Percentiles rank a stretch among this genome's conserved stretches.
These are phyloP conservation scores for Penicillium chermesinum DNA, from an alignment of 495 filamentous ascomycete genomes.

Conservation along the genomic window DNA sequence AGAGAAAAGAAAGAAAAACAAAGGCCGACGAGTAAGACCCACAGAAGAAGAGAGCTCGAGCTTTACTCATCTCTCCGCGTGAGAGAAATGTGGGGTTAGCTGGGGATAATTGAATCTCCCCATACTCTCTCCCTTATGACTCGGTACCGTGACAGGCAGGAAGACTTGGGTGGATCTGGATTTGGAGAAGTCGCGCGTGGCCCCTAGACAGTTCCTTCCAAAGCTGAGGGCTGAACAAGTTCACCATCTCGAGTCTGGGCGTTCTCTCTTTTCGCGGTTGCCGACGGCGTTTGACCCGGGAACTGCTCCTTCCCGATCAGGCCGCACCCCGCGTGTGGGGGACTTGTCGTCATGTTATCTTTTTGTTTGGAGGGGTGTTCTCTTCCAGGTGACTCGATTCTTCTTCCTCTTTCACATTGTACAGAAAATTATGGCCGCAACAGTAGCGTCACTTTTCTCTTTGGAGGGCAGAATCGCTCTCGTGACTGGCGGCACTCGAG, in stretches of 20 bases:
- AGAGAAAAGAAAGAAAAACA: conserved; percentile 8
- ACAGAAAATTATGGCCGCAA: conserved; percentile 23
- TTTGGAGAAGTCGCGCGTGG: no score
- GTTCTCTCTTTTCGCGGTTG: neutral
- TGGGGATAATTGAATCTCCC: neutral
- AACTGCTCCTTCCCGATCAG: neutral
- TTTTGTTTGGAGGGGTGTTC: neutral
- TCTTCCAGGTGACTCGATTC: neutral
- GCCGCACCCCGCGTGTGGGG: conserved; percentile 4
- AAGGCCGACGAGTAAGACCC: conserved; percentile 13
- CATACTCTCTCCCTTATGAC: neutral
- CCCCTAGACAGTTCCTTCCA: no score
- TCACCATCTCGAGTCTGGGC: neutral
- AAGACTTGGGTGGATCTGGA: no score
- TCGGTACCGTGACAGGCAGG: neutral
- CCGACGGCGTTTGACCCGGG: neutral
- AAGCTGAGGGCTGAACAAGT: neutral
- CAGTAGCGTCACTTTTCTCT: conserved; percentile 39
- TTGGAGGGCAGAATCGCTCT: conserved; percentile 62
- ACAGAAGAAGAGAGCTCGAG: conserved; percentile 9
- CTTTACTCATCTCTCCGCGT: conserved; percentile 16
- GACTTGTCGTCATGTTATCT: conserved; percentile 1
- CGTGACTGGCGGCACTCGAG: conserved; percentile 81
- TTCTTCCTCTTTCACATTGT: neutral
- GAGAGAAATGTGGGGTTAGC: neutral